These are phyloP conservation scores for Stipa capillata DNA, from an alignment of 176 grass and related monocot genomes.

Conservation along the genomic window DNA sequence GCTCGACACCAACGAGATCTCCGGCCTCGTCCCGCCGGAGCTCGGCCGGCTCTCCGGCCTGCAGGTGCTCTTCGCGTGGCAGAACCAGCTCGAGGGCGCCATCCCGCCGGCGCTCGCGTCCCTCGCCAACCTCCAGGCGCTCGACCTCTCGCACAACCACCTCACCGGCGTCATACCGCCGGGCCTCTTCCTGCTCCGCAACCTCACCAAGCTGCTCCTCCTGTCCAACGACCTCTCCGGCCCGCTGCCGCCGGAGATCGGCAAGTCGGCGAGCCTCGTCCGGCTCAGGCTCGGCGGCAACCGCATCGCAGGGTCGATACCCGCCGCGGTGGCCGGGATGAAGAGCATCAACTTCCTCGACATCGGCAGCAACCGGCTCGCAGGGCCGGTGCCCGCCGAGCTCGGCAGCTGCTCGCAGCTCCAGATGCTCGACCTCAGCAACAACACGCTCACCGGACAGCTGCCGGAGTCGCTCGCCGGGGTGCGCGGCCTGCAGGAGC, in stretches of 20 bases:
- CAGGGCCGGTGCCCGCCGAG: constrained; percentile 42
- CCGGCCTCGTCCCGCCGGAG: constrained; percentile 66
- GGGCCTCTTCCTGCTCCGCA: constrained; percentile 66
- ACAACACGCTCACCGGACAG: constrained; percentile 55
- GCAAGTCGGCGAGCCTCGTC: constrained; percentile 42
- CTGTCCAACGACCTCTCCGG: constrained; percentile 88
- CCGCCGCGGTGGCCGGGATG: constrained; percentile 44
- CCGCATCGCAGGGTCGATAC: constrained; percentile 52
- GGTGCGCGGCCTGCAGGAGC: constrained; percentile 51
- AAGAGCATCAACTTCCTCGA: constrained; percentile 83
- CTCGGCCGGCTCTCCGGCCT: constrained; percentile 46
- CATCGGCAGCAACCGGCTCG: constrained; percentile 66
- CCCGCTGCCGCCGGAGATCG: constrained; percentile 54
- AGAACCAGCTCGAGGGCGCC: constrained; percentile 80
- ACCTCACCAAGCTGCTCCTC: constrained; percentile 88
- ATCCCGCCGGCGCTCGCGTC: constrained; percentile 50
- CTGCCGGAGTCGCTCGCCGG: constrained; percentile 52
- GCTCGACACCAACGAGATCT: constrained; percentile 91
- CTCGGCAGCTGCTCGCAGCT: constrained; percentile 72
- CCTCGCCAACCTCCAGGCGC: constrained; percentile 50
- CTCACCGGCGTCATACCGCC: constrained; percentile 67
- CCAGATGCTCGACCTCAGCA: constrained; percentile 85
- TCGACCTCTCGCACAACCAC: constrained; percentile 90
- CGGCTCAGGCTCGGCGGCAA: constrained; percentile 69
- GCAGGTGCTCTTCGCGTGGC: constrained; percentile 79